Conservation (phyloP, 495 filamentous ascomycete species). For the Saxophila tyrrhenica region DNA sequence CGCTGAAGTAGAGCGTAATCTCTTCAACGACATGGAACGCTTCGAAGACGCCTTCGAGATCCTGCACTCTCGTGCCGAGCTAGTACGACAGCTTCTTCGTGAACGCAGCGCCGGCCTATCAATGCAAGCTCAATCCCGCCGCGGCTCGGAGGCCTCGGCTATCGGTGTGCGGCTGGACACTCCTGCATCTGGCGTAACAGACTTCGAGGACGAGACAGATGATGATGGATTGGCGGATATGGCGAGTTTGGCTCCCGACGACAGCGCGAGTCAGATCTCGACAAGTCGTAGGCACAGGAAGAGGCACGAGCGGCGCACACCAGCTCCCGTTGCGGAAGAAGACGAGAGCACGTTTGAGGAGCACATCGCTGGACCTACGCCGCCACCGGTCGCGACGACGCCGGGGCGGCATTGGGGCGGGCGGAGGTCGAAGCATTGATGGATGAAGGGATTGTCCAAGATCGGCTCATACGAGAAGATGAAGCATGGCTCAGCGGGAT, state of each 20-base stretch:
- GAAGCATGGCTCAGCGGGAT: not conserved
- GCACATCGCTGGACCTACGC: not conserved
- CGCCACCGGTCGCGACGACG: not conserved
- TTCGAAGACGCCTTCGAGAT: constrained; percentile 93
- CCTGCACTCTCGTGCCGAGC: constrained; percentile 73
- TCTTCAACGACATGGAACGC: constrained; percentile 85
- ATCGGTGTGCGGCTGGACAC: constrained; percentile 47
- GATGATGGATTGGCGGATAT: constrained; percentile 23
- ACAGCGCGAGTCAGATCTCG: constrained; percentile 77
- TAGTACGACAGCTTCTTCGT: constrained; percentile 65
- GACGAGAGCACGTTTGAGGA: constrained; percentile 34
- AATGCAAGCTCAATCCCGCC: constrained; percentile 62
- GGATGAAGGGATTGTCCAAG: not conserved
- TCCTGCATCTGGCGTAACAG: constrained; percentile 30
- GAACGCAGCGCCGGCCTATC: constrained; percentile 69
- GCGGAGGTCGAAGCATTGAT: constrained; percentile 18
- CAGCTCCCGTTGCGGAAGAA: constrained; percentile 40
- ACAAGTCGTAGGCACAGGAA: constrained; percentile 61
- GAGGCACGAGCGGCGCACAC: constrained; percentile 62
- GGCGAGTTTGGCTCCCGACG: constrained; percentile 54
- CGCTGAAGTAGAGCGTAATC: constrained; percentile 85
- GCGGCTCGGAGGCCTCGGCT: constrained; percentile 32
- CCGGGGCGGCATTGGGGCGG: not conserved
- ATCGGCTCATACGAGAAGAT: too few relatives aligned
- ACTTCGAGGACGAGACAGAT: constrained; percentile 17